phyloP scores from a whole-genome alignment of 208 protist genomes.

The Wallacemonas rigidus region DNA sequence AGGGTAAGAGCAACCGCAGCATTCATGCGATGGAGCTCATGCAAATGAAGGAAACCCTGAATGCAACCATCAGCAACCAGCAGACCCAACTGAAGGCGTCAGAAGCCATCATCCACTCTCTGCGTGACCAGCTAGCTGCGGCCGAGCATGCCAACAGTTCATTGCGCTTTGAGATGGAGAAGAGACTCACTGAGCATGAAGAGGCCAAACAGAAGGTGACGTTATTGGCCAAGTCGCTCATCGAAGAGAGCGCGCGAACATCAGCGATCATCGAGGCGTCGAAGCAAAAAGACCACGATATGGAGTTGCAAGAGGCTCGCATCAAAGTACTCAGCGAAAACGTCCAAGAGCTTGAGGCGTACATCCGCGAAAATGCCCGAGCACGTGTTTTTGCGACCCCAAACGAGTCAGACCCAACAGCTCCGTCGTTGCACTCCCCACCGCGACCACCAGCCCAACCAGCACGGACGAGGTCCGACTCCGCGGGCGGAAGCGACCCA shows the following conservation, averaged over 20 bases:
- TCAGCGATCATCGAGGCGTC: slow-evolving; percentile 42
- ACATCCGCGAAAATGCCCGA: slow-evolving; percentile 27
- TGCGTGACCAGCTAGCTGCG: slow-evolving; percentile 73
- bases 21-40: slow-evolving; percentile 80
- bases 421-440: neutral
- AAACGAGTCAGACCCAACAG: neutral
- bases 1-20: slow-evolving; percentile 71
- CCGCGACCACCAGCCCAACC: neutral
- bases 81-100: slow-evolving; percentile 77
- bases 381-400: slow-evolving; percentile 1
- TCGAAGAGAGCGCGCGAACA: slow-evolving; percentile 71
- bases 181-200: slow-evolving; percentile 45
- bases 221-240: slow-evolving; percentile 70
- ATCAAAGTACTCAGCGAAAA: slow-evolving; percentile 70
- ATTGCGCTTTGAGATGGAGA: slow-evolving; percentile 55
- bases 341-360: slow-evolving; percentile 62
- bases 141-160: slow-evolving; percentile 70
- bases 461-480: neutral
- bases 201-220: slow-evolving; percentile 67
- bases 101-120: slow-evolving; percentile 64
- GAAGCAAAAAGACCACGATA: slow-evolving; percentile 50
- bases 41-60: slow-evolving; percentile 74
- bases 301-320: slow-evolving; percentile 61
- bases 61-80: slow-evolving; percentile 84
- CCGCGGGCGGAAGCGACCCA: neutral